Percentiles rank a stretch among this genome's conserved stretches.
Conservation (phyloP, 192 early-diverging fungal species). For the Gryganskiella cystojenkinii region DNA sequence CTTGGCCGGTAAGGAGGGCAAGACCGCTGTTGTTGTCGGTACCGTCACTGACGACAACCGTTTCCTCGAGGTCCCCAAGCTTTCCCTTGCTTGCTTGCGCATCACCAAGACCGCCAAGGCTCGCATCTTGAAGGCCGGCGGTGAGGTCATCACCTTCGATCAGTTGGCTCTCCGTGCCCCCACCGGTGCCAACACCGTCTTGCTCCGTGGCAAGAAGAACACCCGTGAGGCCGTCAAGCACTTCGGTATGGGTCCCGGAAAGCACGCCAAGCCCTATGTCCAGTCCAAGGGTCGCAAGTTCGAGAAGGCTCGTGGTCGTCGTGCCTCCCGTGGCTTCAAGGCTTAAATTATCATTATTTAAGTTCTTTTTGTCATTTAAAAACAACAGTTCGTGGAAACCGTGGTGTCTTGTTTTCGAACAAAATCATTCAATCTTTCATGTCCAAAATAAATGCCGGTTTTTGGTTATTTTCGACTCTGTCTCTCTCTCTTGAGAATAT, state of each 20-base stretch:
- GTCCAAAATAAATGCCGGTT: constrained; percentile 40
- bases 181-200: constrained; percentile 93
- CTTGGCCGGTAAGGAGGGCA: constrained; percentile 78
- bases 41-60: constrained; percentile 98
- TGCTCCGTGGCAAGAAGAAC: constrained; percentile 96
- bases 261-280: constrained; percentile 84
- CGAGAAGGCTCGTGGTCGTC: constrained; percentile 99
- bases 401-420: constrained; percentile 24
- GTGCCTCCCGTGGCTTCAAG: constrained; percentile 99
- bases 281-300: constrained; percentile 99
- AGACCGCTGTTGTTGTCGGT: constrained; percentile 95
- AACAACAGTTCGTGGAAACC: constrained; percentile 6
- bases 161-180: constrained; percentile 99
- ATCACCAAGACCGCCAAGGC: constrained; percentile 97
- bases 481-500: no score
- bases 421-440: constrained; percentile 25
- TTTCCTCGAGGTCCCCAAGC: constrained; percentile 89
- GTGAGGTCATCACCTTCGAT: constrained; percentile 98
- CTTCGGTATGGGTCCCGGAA: constrained; percentile 80
- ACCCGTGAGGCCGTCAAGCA: constrained; percentile 99
- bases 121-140: constrained; percentile 98
- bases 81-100: constrained; percentile 94
- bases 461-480: constrained; percentile 39
- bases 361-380: constrained; percentile 7
- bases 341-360: constrained; percentile 71